Evolutionary conservation across 2,329 filamentous ascomycete genomes (phyloP).

Genomic region (Mycogone perniciosa): DNA sequence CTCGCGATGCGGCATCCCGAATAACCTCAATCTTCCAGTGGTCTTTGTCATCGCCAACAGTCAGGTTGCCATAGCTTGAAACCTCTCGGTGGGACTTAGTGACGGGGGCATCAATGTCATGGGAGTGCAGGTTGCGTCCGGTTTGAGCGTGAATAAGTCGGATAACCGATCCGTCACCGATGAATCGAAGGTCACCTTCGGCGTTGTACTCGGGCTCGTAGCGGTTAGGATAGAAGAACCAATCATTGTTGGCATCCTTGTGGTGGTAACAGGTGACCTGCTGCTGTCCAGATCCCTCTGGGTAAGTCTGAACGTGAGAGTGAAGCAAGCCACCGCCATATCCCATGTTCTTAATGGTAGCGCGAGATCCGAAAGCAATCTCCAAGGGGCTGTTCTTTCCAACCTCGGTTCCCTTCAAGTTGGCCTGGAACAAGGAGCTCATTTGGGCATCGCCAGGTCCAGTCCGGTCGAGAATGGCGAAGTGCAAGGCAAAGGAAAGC

Average conservation of each 20-base stretch:
- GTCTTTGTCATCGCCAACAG: conserved; percentile 93
- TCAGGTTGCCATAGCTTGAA: conserved; percentile 91
- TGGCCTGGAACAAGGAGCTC: conserved; percentile 98
- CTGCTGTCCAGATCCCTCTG: conserved; percentile 88
- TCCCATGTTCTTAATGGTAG: conserved; percentile 98
- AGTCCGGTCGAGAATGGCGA: conserved; percentile 85
- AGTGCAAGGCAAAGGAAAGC: conserved; percentile 92
- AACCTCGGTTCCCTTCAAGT: conserved; percentile 86
- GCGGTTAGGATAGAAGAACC: conserved; percentile 97
- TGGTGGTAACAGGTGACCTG: conserved; percentile 99
- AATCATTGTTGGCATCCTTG: conserved; percentile 99
- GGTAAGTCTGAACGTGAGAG: conserved; percentile 93
- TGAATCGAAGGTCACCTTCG: conserved; percentile 65
- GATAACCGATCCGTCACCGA: conserved; percentile 70
- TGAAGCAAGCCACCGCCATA: conserved; percentile 95
- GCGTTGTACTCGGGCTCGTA: conserved; percentile 64
- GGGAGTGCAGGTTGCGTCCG: conserved; percentile 93
- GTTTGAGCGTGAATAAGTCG: conserved; percentile 93
- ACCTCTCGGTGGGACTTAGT: conserved; percentile 89
- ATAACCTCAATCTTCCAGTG: conserved; percentile 95
- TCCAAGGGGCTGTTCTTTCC: conserved; percentile 93
- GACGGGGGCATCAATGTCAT: conserved; percentile 80
- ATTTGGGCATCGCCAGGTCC: conserved; percentile 99
- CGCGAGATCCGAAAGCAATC: conserved; percentile 79
- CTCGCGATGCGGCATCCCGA: conserved; percentile 77